Evolutionary conservation across 352 stramenopile genomes (phyloP).

Genomic region (Achlya hypogyna): DNA sequence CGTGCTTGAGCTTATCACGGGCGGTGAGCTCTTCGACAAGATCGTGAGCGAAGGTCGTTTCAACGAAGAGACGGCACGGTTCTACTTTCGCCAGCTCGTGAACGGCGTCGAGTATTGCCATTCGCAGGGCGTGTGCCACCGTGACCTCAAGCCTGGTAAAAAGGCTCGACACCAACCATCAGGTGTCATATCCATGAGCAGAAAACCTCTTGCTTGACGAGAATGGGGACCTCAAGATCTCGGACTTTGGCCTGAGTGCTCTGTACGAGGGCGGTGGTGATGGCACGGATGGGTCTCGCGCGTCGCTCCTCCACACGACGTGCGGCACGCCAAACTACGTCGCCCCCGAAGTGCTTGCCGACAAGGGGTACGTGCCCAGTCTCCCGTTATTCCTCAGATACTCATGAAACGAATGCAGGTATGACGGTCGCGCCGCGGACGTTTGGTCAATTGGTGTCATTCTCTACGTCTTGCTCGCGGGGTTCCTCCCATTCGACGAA

Average conservation of each 20-base stretch:
- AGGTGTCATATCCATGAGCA: constrained; percentile 5
- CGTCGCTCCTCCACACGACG: constrained; percentile 91
- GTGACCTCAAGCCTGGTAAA: constrained; percentile 91
- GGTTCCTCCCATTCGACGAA: constrained; percentile 93
- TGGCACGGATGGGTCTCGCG: constrained; percentile 73
- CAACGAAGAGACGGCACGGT: constrained; percentile 92
- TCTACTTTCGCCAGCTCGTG: constrained; percentile 98
- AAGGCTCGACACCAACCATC: constrained; percentile 1
- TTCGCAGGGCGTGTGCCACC: constrained; percentile 94
- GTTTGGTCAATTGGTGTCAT: constrained; percentile 99
- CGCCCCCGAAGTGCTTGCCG: constrained; percentile 86
- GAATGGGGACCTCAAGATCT: constrained; percentile 97
- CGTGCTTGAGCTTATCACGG: constrained; percentile 79
- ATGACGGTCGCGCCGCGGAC: constrained; percentile 79
- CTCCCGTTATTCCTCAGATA: constrained; percentile 30
- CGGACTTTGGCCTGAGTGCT: constrained; percentile 97
- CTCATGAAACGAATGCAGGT: constrained; percentile 21
- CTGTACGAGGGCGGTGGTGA: constrained; percentile 82
- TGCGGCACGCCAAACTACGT: constrained; percentile 98
- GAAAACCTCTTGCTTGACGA: constrained; percentile 95
- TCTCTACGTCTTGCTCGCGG: constrained; percentile 91
- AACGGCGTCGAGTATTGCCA: constrained; percentile 97
- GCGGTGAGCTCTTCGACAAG: constrained; percentile 91
- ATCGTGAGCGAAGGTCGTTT: constrained; percentile 94
- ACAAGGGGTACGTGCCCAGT: constrained; percentile 93